Evolutionary conservation across 257 asterid species (phyloP), one percentile per base, ranked within the genome.

Genomic region (Solanum habrochaites): DNA sequence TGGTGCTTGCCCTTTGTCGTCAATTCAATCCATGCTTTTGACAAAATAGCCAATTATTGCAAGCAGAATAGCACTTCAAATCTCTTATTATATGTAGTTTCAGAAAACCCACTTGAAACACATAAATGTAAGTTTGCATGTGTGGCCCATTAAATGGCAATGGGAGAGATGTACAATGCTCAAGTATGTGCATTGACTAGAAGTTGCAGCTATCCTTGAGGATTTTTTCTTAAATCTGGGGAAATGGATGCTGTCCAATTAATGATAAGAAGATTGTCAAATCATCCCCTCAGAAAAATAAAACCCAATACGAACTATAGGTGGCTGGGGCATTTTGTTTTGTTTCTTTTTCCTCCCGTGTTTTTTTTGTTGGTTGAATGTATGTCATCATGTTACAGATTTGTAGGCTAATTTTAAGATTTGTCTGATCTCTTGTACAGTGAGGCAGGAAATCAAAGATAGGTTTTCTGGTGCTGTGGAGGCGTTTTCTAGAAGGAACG

Each of bases 391-490:
- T 78, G 64, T 77, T 40, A 77, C 40, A 25, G 40, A 25, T 14
- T 29, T 80, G 43, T 47, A 9, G 9, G 40, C 85, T 80, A 47
- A 80, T 47, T 15, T 29, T 40, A 7, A 25, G 52, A 60, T 71
- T 66, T 64, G 69, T 16, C 18, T 80, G 66, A 83, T 88, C 42
- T 35, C 82, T 49, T 40, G 5, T 45, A 32, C 86, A 94, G 98
- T 89, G 94, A 96, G 91, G 84, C 97, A 87, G 88, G 98, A 93
- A 86, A 88, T 77, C 86, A 94, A 94, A 43, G 96, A 93, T 83
- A 92, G 92, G 89, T 88, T 90, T 74, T 87, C 94, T 31, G 97
- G 94, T 89, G 92, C 96, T 23, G 93, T 90, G 11, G 97, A 93
- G 83, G 91, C 97, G 15, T 92, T 91, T 89, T 88, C 91, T 40